These are phyloP conservation scores for Hyphopichia buzzinii DNA, from an alignment of 1,139 yeast genomes.

Conservation along the genomic window DNA sequence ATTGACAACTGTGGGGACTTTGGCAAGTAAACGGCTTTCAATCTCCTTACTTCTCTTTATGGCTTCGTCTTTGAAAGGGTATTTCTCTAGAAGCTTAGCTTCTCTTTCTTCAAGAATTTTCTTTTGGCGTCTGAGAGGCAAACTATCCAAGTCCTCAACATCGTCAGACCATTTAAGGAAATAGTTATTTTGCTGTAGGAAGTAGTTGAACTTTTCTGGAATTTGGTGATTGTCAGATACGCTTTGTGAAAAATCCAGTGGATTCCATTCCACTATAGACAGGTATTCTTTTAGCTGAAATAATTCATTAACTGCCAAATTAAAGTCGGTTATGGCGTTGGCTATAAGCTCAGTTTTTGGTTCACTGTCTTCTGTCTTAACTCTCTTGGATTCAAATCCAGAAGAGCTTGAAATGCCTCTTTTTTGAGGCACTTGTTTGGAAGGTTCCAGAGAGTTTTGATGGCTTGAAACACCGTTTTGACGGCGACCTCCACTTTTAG, in stretches of 20 bases:
- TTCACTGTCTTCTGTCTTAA: constrained; percentile 3
- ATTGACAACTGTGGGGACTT: not conserved
- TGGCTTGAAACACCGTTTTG: not conserved
- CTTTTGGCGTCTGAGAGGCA: constrained; percentile 44
- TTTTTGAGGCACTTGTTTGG: constrained; percentile 4
- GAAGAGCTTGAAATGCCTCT: constrained; percentile 7
- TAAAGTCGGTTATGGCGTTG: constrained; percentile 43
- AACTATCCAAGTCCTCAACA: constrained; percentile 26
- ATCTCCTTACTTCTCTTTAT: constrained; percentile 19
- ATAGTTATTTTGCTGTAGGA: constrained; percentile 26
- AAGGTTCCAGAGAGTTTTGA: not conserved
- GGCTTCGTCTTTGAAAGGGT: constrained; percentile 36
- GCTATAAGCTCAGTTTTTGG: constrained; percentile 22
- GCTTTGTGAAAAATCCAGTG: constrained; percentile 40
- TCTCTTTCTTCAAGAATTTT: constrained; percentile 45
- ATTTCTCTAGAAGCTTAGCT: constrained; percentile 28
- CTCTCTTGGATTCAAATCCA: constrained; percentile 1
- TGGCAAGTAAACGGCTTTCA: constrained; percentile 22
- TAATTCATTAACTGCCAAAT: constrained; percentile 45
- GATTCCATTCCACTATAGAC: constrained; percentile 61
- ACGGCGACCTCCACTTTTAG: constrained; percentile 7
- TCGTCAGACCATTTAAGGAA: constrained; percentile 34
- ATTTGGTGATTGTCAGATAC: constrained; percentile 20
- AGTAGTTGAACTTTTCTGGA: constrained; percentile 38
- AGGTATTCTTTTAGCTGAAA: constrained; percentile 60